Evolutionary conservation across 352 stramenopile genomes (phyloP).

Genomic region (Pythium scleroteichum): DNA sequence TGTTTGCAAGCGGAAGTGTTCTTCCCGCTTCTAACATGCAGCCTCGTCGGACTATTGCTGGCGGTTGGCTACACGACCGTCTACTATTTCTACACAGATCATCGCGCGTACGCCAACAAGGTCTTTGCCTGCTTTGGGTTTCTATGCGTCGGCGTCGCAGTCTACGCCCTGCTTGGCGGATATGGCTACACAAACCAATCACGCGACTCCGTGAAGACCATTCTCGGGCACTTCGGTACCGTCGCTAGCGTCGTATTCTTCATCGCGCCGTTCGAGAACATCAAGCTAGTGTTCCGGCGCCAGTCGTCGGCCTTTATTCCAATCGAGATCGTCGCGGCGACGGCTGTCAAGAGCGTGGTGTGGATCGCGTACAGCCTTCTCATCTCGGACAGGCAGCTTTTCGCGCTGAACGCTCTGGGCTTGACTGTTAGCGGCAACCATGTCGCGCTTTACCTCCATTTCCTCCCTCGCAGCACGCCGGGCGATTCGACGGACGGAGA

Average conservation of each 20-base stretch:
- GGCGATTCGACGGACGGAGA: too few relatives aligned
- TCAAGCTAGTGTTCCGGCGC: constrained; percentile 11
- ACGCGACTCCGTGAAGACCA: constrained; percentile 26
- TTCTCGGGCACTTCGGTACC: constrained; percentile 43
- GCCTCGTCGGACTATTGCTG: constrained; percentile 38
- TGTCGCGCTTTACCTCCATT: constrained; percentile 43
- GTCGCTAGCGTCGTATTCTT: constrained; percentile 50
- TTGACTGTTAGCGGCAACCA: constrained; percentile 36
- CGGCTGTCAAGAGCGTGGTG: constrained; percentile 41
- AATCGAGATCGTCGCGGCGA: constrained; percentile 47
- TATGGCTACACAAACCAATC: constrained; percentile 35
- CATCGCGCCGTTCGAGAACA: constrained; percentile 53
- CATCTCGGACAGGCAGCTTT: constrained; percentile 50
- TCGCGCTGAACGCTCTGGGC: constrained; percentile 45
- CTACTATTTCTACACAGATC: constrained; percentile 44
- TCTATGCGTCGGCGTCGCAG: constrained; percentile 25
- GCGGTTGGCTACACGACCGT: constrained; percentile 43
- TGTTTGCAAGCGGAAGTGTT: constrained; percentile 41
- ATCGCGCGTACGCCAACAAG: constrained; percentile 41
- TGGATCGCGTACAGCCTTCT: constrained; percentile 52
- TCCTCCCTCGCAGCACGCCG: constrained; percentile 29
- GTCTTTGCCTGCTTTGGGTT: constrained; percentile 26
- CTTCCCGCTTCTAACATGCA: constrained; percentile 46
- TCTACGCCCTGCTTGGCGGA: constrained; percentile 42
- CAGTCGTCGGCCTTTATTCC: constrained; percentile 44